A percentile compares a stretch with the other conserved stretches of the same genome.
Conservation (phyloP, 1,139 yeast genomes). For the Candida buenavistaensis region DNA sequence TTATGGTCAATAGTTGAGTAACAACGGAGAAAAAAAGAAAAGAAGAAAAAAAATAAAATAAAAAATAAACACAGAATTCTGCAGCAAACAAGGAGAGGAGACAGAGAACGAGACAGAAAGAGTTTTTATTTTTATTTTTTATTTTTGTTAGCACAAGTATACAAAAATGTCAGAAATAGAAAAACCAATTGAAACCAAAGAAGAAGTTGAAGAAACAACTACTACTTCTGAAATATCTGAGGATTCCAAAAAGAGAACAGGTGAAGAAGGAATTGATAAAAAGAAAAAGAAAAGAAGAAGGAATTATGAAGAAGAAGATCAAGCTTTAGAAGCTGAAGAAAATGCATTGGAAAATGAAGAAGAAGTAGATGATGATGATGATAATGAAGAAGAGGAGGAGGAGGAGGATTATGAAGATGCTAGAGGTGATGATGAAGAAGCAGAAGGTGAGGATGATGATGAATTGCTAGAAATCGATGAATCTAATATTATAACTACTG, state of each 20-base stretch:
- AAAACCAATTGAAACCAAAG: constrained; percentile 3
- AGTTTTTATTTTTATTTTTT: no score
- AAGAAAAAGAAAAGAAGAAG: constrained; percentile 46
- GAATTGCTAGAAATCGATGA: constrained; percentile 82
- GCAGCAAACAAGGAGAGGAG: no score
- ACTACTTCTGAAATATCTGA: constrained; percentile 1
- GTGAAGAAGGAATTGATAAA: constrained; percentile 20
- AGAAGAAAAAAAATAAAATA: no score
- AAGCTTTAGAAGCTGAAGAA: constrained; percentile 13
- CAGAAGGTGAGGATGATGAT: constrained; percentile 73
- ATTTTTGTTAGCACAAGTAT: no score
- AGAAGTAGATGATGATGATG: constrained; percentile 47
- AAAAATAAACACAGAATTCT: no score
- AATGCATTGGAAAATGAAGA: constrained; percentile 23
- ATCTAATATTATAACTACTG: constrained; percentile 77
- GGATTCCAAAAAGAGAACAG: constrained; percentile 17
- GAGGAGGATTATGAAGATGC: constrained; percentile 48
- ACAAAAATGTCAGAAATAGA: constrained; percentile 3
- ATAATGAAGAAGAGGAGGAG: constrained; percentile 57
- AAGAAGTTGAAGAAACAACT: not conserved
- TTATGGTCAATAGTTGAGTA: no score
- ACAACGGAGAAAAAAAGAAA: no score
- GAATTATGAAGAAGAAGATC: constrained; percentile 49
- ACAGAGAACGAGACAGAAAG: no score
- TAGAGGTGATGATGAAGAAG: constrained; percentile 49